phyloP scores from a whole-genome alignment of 2,329 filamentous ascomycete genomes.

The Cladosporium austrohemisphaericum region DNA sequence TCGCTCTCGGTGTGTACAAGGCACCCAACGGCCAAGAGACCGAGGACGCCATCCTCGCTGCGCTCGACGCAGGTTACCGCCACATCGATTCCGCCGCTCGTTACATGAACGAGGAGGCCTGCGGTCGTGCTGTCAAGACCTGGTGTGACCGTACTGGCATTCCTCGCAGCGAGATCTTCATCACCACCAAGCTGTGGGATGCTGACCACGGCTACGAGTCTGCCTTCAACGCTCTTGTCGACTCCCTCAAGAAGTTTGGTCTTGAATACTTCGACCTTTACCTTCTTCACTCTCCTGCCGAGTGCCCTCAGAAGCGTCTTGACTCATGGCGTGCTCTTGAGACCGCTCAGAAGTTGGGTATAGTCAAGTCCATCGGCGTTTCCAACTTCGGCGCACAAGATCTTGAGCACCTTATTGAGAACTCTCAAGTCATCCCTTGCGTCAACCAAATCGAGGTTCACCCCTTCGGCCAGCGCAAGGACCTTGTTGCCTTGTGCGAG shows the following conservation, averaged over 20 bases:
- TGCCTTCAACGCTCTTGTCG: conserved; percentile 34
- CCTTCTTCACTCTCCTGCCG: conserved; percentile 45
- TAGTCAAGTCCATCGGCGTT: conserved; percentile 68
- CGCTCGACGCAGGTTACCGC: conserved; percentile 49
- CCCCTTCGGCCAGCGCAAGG: conserved; percentile 28
- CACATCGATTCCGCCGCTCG: conserved; percentile 50
- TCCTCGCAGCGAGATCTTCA: conserved; percentile 36
- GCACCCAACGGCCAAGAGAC: conserved; percentile 33
- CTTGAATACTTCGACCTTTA: conserved; percentile 45
- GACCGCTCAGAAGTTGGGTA: conserved; percentile 56
- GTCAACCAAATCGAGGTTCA: conserved; percentile 50
- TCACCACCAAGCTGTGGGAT: conserved; percentile 42
- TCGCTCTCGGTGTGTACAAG: conserved; percentile 41
- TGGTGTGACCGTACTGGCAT: conserved; percentile 51
- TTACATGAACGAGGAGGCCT: conserved; percentile 45
- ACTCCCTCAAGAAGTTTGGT: conserved; percentile 39
- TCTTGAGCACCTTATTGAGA: conserved; percentile 49
- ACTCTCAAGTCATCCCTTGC: conserved; percentile 55
- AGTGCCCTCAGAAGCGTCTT: conserved; percentile 55
- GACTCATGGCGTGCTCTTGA: conserved; percentile 67
- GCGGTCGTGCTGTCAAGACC: conserved; percentile 40
- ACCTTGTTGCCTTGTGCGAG: conserved; percentile 40
- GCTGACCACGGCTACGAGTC: conserved; percentile 31
- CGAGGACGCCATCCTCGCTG: conserved; percentile 35
- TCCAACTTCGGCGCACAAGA: conserved; percentile 65